Percentiles rank a stretch among this genome's conserved stretches.
These are phyloP conservation scores for Fusarium tjaetaba DNA, from an alignment of 2,329 filamentous ascomycete genomes.

Conservation along the genomic window DNA sequence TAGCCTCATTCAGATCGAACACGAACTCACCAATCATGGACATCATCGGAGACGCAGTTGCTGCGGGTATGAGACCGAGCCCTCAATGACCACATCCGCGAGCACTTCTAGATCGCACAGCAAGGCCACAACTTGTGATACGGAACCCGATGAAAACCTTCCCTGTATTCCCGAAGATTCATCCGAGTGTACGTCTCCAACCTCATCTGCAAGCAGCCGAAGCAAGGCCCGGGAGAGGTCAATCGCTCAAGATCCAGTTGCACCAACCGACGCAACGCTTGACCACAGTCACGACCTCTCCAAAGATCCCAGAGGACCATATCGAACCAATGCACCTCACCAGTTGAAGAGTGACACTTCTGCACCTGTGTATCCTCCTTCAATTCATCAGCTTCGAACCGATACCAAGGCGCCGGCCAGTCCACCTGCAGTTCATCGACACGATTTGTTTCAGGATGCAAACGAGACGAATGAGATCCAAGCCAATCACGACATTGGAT, in stretches of 20 bases:
- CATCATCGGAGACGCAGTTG: slow-evolving; percentile 12
- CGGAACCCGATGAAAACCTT: slow-evolving; percentile 6
- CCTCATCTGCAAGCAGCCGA: slow-evolving; percentile 2
- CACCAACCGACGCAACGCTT: slow-evolving; percentile 15
- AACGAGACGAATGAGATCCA: not conserved
- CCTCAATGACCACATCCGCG: slow-evolving; percentile 38
- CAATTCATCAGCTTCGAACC: slow-evolving; percentile 26
- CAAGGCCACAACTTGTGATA: not conserved
- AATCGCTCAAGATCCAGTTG: slow-evolving; percentile 16
- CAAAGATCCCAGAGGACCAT: slow-evolving; percentile 13
- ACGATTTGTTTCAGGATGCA: slow-evolving; percentile 21
- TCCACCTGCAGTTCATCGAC: slow-evolving; percentile 20
- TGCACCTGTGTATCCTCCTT: slow-evolving; percentile 10
- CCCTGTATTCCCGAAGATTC: slow-evolving; percentile 31
- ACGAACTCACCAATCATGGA: slow-evolving; percentile 48
- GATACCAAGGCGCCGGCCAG: slow-evolving; percentile 21
- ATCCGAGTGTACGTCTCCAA: slow-evolving; percentile 10
- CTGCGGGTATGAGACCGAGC: slow-evolving; percentile 31
- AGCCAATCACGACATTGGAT: slow-evolving; percentile 15
- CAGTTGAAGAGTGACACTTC: slow-evolving; percentile 15
- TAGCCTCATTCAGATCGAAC: slow-evolving; percentile 45
- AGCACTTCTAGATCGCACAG: slow-evolving; percentile 3
- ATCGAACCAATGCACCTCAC: not conserved
- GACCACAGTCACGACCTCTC: slow-evolving; percentile 16
- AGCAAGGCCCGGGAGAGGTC: slow-evolving; percentile 23